Evolutionary conservation across 164 flowering plant species (phyloP), one percentile per base, ranked within the genome.

Genomic region (Tinospora cordifolia): DNA sequence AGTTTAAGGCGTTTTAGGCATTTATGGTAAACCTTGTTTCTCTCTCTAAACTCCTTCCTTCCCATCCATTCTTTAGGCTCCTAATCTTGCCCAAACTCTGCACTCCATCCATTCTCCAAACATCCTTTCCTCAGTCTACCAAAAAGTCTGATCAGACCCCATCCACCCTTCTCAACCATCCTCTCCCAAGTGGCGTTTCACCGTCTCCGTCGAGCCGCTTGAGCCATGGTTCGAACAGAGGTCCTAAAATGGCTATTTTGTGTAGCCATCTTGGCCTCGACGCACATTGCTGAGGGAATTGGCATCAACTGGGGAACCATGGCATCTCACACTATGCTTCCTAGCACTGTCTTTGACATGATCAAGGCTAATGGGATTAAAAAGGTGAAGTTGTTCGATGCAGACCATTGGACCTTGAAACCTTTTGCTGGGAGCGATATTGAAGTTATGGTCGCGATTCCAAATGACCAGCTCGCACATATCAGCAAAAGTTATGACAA

Each of bases 221-320:
- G 22, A 19, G 67, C 74, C 74, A 76, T 72, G 78, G 75, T 63
- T 59, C 68, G 44, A 25, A 67, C 76, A 68, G 51, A 68, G 77
- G 67, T 65, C 72, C 62, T 79, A 24, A n/a, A 63, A 66, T 81
- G 76, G 77, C 47, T 71, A 34, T 62, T 30, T 46, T 72, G 69
- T 68, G 46, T 71, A 36, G 26, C 68, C 27, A 22, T 69, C 27
- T n/a, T 63, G 58, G 63, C 71, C 72, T 41, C 65, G 22, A 60
- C 67, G 8, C 41, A 17, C 7, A 26, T 26, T 58, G 86, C 62
- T 3, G 69, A 79, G 14, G 82, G 82, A 19, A 49, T 93, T 1
- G 97, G 98, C 9, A 90, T 93, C 44, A 93, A 93, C 22, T 93
- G 98, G 98, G 97, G 98, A 0, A 86, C 83, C 15, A 74, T 80